A percentile compares a stretch with the other conserved stretches of the same genome.
Evolutionary conservation across 768 basidiomycete genomes (phyloP).

Genomic region (Suillus decipiens): DNA sequence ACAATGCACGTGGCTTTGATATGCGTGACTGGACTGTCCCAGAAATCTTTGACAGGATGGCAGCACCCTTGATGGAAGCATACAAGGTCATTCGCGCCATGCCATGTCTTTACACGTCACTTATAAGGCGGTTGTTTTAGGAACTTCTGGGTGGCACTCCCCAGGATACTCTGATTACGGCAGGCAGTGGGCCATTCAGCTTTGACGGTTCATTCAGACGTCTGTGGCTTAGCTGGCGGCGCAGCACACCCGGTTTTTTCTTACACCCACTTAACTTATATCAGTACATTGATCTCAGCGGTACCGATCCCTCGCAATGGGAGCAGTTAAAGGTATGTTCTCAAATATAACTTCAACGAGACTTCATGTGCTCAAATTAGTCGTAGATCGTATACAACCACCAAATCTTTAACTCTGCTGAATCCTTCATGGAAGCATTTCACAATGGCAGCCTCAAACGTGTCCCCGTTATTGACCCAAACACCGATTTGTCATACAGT

Average conservation of each 20-base stretch:
- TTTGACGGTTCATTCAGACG: slow-evolving; percentile 64
- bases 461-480: slow-evolving; percentile 33
- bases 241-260: slow-evolving; percentile 50
- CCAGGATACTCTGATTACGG: slow-evolving; percentile 52
- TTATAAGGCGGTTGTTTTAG: slow-evolving; percentile 23
- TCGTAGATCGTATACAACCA: slow-evolving; percentile 58
- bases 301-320: slow-evolving; percentile 54
- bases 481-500: slow-evolving; percentile 44
- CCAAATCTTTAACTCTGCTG: slow-evolving; percentile 50
- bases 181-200: slow-evolving; percentile 50
- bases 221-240: slow-evolving; percentile 51
- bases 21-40: slow-evolving; percentile 25
- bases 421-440: slow-evolving; percentile 55
- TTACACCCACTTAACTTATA: slow-evolving; percentile 59
- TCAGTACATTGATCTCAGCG: slow-evolving; percentile 57
- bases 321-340: slow-evolving; percentile 48
- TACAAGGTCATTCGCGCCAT: slow-evolving; percentile 38
- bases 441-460: slow-evolving; percentile 52
- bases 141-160: slow-evolving; percentile 51
- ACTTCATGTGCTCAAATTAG: slow-evolving; percentile 4
- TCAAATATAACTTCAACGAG: not conserved
- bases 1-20: slow-evolving; percentile 48
- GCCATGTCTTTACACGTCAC: not conserved
- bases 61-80: slow-evolving; percentile 40
- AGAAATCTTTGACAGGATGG: slow-evolving; percentile 32